Base-by-base conservation (phyloP, 2,329 filamentous ascomycete genomes). In the Clarireedia monteithiana region DNA sequence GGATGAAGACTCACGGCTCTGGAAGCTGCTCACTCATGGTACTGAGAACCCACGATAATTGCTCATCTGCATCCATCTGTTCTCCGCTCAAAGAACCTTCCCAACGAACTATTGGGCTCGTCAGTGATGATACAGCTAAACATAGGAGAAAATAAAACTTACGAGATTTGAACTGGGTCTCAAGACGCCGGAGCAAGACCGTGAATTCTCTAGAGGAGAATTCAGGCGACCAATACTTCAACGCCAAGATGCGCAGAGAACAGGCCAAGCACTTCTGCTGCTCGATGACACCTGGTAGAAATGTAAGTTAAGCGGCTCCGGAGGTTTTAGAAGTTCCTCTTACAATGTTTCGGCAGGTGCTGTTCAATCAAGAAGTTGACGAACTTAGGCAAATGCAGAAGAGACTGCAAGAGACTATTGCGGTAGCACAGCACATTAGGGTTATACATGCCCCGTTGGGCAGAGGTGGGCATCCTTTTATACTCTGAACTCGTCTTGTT, bases 41-140 rank as follows among this genome's bases (percentile, higher is more conserved):
- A 6, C 60, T 56, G 6, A 67, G 42, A 15, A 70, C 57, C 64
- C 64, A 67, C 2, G 53, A 56, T 2, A 66, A 44, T 44, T 66
- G 66, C 42, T 70, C 68, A 6, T 66, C 64, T 17, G 68, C 65
- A 44, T 70, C 68, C n/a, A 58, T 66, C 50, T 69, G 67, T 64
- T 68, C n/a, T 62, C 63, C 17, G 56, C 60, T 64, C 27, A 48
- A 20, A 55, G 50, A 4, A 53, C 12, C 42, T 55, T 27, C 20
- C 39, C 39, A 42, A 20, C 39, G 39, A 2, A 42, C 39, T 42
- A 7, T 42, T 20, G 6, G 7, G 39, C 15, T 20, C 9, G 50
- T 34, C 7, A 38, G 24, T n/a, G 23, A 39, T n/a, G 39, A 40
- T 3, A 6, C 15, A 42, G 6, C 4, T 20, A n/a, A 42, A 42